Evolutionary conservation across 495 filamentous ascomycete species (phyloP).

Genomic region (Aspergillus avenaceus): DNA sequence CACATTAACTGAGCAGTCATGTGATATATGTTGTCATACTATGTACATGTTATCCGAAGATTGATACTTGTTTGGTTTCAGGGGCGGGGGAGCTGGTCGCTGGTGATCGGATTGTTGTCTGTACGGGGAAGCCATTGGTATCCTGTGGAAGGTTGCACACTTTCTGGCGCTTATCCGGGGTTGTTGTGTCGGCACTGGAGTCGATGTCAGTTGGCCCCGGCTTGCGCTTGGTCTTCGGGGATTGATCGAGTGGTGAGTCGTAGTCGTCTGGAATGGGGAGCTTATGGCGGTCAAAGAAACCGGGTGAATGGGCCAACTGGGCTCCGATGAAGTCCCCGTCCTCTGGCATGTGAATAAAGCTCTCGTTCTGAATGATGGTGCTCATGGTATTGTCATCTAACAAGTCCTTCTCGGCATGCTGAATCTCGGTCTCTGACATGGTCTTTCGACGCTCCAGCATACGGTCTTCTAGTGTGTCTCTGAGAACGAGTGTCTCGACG

Average conservation of each 20-base stretch:
- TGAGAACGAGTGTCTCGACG: conserved; percentile 83
- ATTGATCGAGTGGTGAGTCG: background rate
- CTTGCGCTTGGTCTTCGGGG: conserved; percentile 14
- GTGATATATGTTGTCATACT: no score
- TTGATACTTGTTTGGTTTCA: background rate
- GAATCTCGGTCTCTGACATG: conserved; percentile 75
- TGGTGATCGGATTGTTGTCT: conserved; percentile 8
- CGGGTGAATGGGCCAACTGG: conserved; percentile 22
- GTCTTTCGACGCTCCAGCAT: conserved; percentile 69
- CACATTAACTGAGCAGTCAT: no score
- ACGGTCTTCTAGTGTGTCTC: conserved; percentile 78
- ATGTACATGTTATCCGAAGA: no score
- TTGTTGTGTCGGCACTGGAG: background rate
- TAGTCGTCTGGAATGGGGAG: conserved; percentile 33
- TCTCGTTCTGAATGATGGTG: conserved; percentile 70
- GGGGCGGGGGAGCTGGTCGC: background rate
- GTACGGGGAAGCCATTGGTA: conserved; percentile 15
- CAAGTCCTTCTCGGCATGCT: conserved; percentile 59
- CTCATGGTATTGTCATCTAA: conserved; percentile 75
- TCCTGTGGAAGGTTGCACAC: no score
- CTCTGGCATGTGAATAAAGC: conserved; percentile 55
- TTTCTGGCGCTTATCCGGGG: conserved; percentile 17
- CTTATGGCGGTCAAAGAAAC: conserved; percentile 39
- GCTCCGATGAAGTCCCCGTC: conserved; percentile 29
- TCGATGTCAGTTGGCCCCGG: background rate